Evolutionary conservation across 306 rosid genomes (phyloP), one percentile per base, ranked within the genome.

Genomic region (Lotus japonicus): DNA sequence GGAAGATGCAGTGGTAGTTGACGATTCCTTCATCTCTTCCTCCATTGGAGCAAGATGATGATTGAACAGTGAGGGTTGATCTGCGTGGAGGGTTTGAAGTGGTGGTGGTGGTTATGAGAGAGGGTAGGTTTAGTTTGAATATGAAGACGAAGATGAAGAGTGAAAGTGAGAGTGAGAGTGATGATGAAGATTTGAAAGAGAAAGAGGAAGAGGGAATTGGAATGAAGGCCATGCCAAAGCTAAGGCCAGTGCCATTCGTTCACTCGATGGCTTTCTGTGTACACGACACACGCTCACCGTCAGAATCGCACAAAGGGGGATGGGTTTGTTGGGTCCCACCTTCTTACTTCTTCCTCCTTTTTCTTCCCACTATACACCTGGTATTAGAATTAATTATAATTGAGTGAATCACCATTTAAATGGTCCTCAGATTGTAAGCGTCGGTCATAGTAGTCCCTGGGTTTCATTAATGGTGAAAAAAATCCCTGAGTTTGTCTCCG

Each of bases 171-270:
- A 4, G 28, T 2, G 8, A 70, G 46, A 1, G 12, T 58, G 52
- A 28, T 58, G 51, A 28, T 14, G 74, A 31, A 56, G 69, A 11
- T 54, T 71, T 79, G n/a, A n/a, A n/a, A n/a, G n/a, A 1, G 69
- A 75, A 35, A 43, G 10, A 68, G 48, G 68, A 26, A 55, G 68
- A 23, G 48, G 68, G 49, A 65, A 77, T 16, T 84, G 74, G 60
- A 54, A 23, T 16, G 15, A 19, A 48, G 9, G 52, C 38, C 55
- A 62, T 42, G 6, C 71, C 31, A 26, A 62, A 13, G 3, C 71
- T 31, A 15, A 81, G 76, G 83, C 85, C 84, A 87, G 78, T 84
- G 95, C 94, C 92, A 92, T 87, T 63, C 70, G 0, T 64, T 68
- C 64, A 45, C 36, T 42, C 3, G 42, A 7, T 7, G 42, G 15